Percentiles rank a stretch among this genome's conserved stretches.
Conservation (phyloP, 768 basidiomycete genomes). For the Tephrocybe sp. region DNA sequence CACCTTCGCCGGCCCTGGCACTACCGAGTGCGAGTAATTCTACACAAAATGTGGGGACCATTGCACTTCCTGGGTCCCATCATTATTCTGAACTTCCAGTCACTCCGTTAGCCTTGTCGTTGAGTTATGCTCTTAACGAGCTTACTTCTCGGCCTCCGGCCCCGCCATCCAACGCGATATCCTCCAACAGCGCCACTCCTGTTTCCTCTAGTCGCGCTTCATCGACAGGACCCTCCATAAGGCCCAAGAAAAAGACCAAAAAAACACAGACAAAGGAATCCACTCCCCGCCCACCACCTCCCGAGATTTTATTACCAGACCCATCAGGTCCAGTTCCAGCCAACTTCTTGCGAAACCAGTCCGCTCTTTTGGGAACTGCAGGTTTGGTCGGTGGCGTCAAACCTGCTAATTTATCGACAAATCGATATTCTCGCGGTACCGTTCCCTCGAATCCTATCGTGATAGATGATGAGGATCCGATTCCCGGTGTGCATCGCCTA, state of each 20-base stretch:
- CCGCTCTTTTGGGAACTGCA: constrained; percentile 67
- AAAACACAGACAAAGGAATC: constrained; percentile 33
- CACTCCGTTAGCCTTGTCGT: constrained; percentile 71
- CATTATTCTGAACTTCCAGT: constrained; percentile 82
- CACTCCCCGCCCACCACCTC: constrained; percentile 46
- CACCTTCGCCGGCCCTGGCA: constrained; percentile 58
- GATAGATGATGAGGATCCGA: constrained; percentile 54
- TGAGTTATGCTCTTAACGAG: constrained; percentile 33
- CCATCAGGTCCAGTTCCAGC: constrained; percentile 58
- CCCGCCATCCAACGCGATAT: constrained; percentile 14
- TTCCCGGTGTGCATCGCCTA: constrained; percentile 25
- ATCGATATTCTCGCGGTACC: constrained; percentile 44
- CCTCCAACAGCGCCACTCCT: constrained; percentile 2
- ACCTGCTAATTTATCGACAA: constrained; percentile 47
- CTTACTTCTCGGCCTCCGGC: constrained; percentile 39
- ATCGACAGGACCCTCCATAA: constrained; percentile 20
- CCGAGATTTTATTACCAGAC: constrained; percentile 61
- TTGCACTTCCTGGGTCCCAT: constrained; percentile 97
- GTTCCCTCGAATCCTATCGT: constrained; percentile 67
- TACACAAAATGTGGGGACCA: constrained; percentile 92
- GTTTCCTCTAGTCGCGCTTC: constrained; percentile 20
- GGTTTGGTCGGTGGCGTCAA: constrained; percentile 68
- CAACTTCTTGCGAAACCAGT: constrained; percentile 72
- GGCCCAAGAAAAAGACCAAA: constrained; percentile 33
- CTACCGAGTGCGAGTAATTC: constrained; percentile 48